Percentiles rank a stretch among this genome's conserved stretches.
phyloP scores from a whole-genome alignment of 768 basidiomycete species.

The Rhodotorula kratochvilovae region DNA sequence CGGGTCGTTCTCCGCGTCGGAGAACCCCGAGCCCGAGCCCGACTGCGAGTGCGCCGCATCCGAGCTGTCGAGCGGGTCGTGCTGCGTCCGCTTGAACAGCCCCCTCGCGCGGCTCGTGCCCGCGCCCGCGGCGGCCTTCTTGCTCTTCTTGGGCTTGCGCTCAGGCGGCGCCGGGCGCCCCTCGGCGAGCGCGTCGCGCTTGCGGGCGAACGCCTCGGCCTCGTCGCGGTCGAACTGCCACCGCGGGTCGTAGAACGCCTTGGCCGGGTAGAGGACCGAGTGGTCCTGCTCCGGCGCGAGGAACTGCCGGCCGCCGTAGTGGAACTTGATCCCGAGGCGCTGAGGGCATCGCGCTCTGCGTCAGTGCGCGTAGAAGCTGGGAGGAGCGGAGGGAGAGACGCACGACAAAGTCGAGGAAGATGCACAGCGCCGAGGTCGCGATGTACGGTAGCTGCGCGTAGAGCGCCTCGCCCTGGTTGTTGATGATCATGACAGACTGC shows the following conservation, averaged over 20 bases:
- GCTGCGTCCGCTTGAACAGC: too few relatives aligned
- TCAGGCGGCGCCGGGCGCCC: too few relatives aligned
- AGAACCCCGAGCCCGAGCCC: too few relatives aligned
- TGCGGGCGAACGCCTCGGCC: rapidly evolving
- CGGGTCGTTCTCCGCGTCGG: too few relatives aligned
- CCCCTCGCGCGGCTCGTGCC: too few relatives aligned
- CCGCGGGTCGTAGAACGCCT: neutral
- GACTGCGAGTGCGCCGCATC: too few relatives aligned
- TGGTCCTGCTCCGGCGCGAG: neutral
- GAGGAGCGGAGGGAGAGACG: neutral
- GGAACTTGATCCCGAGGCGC: neutral
- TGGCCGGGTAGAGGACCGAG: neutral
- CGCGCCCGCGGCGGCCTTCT: too few relatives aligned
- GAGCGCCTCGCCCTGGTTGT: neutral
- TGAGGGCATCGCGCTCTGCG: neutral
- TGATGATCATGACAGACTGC: conserved; percentile 5
- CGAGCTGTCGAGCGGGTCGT: too few relatives aligned
- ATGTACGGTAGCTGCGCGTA: neutral
- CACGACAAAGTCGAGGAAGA: neutral
- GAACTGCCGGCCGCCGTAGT: neutral
- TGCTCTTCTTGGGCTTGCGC: too few relatives aligned
- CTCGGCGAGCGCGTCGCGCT: neutral
- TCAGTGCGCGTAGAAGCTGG: neutral
- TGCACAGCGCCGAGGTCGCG: neutral
- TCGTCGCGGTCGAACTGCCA: neutral